Evolutionary conservation across 441 rosid genomes (phyloP).

Genomic region (Biscutella laevigata): DNA sequence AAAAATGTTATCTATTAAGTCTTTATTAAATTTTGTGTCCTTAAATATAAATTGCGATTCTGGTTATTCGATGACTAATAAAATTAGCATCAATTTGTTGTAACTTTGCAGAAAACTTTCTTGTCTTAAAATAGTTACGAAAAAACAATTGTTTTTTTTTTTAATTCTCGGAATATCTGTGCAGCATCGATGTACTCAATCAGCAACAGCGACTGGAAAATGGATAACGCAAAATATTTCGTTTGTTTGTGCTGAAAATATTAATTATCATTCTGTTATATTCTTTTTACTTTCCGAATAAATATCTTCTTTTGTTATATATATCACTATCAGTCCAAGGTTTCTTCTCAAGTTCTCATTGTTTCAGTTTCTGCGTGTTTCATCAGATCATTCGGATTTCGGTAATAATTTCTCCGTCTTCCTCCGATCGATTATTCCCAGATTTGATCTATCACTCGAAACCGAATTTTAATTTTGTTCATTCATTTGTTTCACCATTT

Average conservation of each 20-base stretch:
- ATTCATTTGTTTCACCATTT: not conserved
- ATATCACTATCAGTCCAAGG: not conserved
- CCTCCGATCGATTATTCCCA: slow-evolving; percentile 1
- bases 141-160: not conserved
- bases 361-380: not conserved
- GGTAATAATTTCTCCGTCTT: slow-evolving; percentile 11
- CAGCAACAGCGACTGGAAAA: not conserved
- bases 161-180: not conserved
- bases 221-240: not conserved
- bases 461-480: not conserved
- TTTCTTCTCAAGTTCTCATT: slow-evolving; percentile 10
- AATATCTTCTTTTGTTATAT: not conserved
- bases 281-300: not conserved
- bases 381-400: slow-evolving; percentile 20
- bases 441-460: not conserved
- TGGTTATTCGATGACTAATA: not conserved
- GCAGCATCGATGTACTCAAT: slow-evolving; percentile 14
- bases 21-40: no score
- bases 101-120: not conserved
- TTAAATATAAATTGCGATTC: not conserved
- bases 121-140: not conserved
- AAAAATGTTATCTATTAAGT: no score
- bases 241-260: not conserved
- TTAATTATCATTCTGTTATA: not conserved
- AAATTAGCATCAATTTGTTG: slow-evolving; percentile 8